Conservation (phyloP, 306 rosid genomes). For the Senna tora region DNA sequence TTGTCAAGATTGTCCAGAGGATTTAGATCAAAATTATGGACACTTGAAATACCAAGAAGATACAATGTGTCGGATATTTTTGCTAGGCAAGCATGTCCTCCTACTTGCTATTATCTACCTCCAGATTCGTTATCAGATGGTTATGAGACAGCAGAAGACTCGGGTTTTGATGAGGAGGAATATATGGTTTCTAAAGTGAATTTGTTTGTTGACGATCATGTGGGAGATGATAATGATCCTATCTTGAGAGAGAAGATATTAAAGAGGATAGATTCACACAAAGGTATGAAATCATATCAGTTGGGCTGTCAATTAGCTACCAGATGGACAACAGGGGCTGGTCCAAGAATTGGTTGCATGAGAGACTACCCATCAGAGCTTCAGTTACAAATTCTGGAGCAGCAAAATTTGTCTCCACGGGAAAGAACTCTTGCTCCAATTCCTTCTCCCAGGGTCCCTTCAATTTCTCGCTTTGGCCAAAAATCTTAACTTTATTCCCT, state of each 20-base stretch:
- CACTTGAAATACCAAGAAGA: conserved; percentile 58
- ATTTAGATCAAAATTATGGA: conserved; percentile 44
- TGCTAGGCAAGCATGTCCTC: conserved; percentile 38
- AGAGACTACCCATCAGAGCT: conserved; percentile 79
- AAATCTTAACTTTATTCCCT: conserved; percentile 26
- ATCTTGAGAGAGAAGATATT: conserved; percentile 55
- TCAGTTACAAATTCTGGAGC: conserved; percentile 58
- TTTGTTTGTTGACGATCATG: conserved; percentile 55
- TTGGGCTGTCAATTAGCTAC: conserved; percentile 59
- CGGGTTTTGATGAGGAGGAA: conserved; percentile 50
- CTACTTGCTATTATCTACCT: conserved; percentile 29
- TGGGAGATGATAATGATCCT: conserved; percentile 42
- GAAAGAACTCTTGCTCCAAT: conserved; percentile 9
- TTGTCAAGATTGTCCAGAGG: conserved; percentile 45
- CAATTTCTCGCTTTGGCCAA: conserved; percentile 40
- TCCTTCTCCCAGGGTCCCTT: conserved; percentile 18
- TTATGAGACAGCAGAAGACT: conserved; percentile 65
- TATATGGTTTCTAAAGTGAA: conserved; percentile 58
- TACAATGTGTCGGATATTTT: conserved; percentile 35
- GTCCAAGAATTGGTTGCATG: conserved; percentile 84
- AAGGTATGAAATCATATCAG: conserved; percentile 68
- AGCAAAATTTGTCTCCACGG: conserved; percentile 62
- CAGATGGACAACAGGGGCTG: conserved; percentile 80
- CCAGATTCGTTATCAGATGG: conserved; percentile 49
- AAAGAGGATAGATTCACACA: conserved; percentile 60